Conservation (phyloP, 1,284 basidiomycete species). For the Puccinia hordei region DNA sequence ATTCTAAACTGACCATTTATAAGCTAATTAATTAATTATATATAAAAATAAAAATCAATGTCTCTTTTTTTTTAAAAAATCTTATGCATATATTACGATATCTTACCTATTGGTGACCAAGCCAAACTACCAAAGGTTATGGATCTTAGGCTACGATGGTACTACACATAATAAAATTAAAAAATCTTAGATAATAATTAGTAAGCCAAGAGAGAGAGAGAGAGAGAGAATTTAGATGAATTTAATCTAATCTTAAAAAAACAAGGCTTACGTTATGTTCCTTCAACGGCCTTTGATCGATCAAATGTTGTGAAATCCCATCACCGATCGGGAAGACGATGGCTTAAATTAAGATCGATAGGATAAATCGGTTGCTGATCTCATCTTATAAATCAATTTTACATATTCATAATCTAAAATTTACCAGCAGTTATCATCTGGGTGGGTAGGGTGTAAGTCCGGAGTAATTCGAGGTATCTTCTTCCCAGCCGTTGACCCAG, state of each 20-base stretch:
- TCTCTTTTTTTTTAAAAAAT: background rate
- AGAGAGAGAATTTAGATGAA: too few species aligned
- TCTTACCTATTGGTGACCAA: constrained; percentile 5
- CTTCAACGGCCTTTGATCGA: background rate
- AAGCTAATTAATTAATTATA: background rate
- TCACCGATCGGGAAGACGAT: constrained; percentile 9
- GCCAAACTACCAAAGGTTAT: background rate
- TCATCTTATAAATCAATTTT: too few species aligned
- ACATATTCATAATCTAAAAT: too few species aligned
- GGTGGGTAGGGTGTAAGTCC: constrained; percentile 9
- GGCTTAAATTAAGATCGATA: too few species aligned
- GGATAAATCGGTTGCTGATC: too few species aligned
- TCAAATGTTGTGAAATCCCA: background rate
- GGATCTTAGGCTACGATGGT: background rate
- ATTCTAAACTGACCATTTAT: background rate
- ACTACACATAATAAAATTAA: too few species aligned
- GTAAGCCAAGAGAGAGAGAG: too few species aligned
- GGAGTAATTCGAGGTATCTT: background rate
- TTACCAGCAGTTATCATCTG: constrained; percentile 15
- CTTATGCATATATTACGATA: too few species aligned
- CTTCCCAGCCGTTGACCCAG: background rate
- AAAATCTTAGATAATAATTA: too few species aligned
- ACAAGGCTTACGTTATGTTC: background rate
- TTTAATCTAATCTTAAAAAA: too few species aligned
- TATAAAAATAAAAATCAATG: background rate